A percentile compares a stretch with the other conserved stretches of the same genome.
These are phyloP conservation scores for Acanthochlamys bracteata DNA, from an alignment of 106 monocot species.

Conservation along the genomic window DNA sequence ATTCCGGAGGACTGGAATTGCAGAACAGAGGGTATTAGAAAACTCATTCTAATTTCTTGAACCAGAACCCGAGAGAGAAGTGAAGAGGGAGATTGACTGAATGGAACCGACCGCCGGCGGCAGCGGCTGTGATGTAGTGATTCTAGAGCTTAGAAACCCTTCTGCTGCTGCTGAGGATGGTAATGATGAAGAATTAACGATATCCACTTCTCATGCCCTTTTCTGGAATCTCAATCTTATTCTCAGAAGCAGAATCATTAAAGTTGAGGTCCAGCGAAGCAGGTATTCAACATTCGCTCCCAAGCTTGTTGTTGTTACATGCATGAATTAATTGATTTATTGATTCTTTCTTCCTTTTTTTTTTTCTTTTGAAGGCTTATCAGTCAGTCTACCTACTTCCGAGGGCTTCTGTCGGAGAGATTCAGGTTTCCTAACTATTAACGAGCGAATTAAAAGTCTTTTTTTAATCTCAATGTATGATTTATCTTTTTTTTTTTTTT, in stretches of 20 bases:
- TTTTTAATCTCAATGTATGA: neutral
- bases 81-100: too few relatives aligned
- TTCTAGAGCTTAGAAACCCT: slow-evolving; percentile 32
- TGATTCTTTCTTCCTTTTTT: too few relatives aligned
- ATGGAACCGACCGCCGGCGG: neutral
- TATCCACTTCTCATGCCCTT: slow-evolving; percentile 25
- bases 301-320: neutral
- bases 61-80: too few relatives aligned
- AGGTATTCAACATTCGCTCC: slow-evolving; percentile 9
- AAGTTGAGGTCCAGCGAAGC: slow-evolving; percentile 25
- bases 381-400: slow-evolving; percentile 39
- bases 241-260: slow-evolving; percentile 14
- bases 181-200: slow-evolving; percentile 11
- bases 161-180: neutral
- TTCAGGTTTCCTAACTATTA: slow-evolving; percentile 33
- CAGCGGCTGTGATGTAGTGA: slow-evolving; percentile 24
- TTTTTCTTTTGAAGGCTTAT: slow-evolving; percentile 21
- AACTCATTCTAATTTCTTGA: too few relatives aligned
- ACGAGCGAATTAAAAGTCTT: too few relatives aligned
- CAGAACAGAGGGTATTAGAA: too few relatives aligned
- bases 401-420: slow-evolving; percentile 33
- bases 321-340: neutral
- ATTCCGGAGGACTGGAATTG: too few relatives aligned
- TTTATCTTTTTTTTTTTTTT: slow-evolving; percentile 9
- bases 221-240: slow-evolving; percentile 27